Conservation (phyloP, 495 filamentous ascomycete genomes). For the Neurospora discreta region DNA sequence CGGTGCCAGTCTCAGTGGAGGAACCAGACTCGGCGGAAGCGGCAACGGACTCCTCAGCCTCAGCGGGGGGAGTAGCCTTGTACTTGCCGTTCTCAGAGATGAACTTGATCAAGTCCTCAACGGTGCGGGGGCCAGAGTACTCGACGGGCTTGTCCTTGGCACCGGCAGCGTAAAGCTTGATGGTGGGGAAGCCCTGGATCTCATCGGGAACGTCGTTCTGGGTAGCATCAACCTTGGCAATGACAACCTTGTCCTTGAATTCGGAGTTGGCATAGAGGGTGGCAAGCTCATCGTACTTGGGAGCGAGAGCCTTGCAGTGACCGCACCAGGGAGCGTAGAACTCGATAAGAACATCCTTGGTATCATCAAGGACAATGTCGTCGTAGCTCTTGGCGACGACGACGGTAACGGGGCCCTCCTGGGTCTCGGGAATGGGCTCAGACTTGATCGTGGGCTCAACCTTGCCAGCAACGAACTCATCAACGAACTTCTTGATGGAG, state of each 20-base stretch:
- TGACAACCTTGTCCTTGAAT: constrained; percentile 68
- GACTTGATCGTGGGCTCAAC: constrained; percentile 94
- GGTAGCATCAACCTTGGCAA: constrained; percentile 98
- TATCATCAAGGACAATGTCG: constrained; percentile 79
- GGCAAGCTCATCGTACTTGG: constrained; percentile 87
- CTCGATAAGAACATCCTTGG: constrained; percentile 95
- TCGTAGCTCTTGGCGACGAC: constrained; percentile 94
- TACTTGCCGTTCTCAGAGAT: constrained; percentile 91
- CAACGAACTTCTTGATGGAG: constrained; percentile 70
- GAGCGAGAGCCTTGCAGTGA: constrained; percentile 92
- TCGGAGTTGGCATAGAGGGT: constrained; percentile 63
- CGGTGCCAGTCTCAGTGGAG: constrained; percentile 2
- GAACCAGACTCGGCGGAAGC: constrained; percentile 42
- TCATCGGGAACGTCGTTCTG: constrained; percentile 94
- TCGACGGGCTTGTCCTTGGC: constrained; percentile 74
- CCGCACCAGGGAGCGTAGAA: constrained; percentile 99
- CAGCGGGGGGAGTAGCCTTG: constrained; percentile 49
- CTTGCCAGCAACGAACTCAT: constrained; percentile 80
- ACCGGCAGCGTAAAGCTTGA: constrained; percentile 94
- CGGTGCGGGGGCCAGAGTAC: constrained; percentile 78
- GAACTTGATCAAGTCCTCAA: constrained; percentile 91
- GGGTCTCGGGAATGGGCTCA: constrained; percentile 89
- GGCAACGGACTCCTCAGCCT: constrained; percentile 42
- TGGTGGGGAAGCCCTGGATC: constrained; percentile 96
- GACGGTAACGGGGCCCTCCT: constrained; percentile 81